These are phyloP conservation scores for Amborella trichopoda DNA, from an alignment of 164 flowering plant species.

Conservation along the genomic window DNA sequence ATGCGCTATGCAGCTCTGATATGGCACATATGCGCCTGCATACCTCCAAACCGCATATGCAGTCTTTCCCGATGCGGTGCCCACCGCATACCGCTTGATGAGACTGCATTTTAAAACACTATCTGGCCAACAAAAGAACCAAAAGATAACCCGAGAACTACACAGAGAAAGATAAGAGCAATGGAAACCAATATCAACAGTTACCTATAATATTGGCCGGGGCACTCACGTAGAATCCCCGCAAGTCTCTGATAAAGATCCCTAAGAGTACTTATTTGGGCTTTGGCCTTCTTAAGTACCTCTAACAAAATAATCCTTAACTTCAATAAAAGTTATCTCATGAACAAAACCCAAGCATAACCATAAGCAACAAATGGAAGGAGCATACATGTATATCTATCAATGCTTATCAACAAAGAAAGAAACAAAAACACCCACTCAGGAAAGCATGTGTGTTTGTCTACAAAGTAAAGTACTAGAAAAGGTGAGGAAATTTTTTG, in stretches of 20 bases:
- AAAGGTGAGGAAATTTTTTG: no score
- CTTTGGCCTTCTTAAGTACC: conserved; percentile 59
- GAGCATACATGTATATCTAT: neutral
- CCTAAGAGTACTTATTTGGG: conserved; percentile 40
- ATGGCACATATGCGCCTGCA: no score
- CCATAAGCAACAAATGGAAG: neutral
- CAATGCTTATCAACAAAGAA: neutral
- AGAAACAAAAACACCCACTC: neutral
- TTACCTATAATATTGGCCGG: conserved; percentile 80
- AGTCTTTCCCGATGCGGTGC: no score
- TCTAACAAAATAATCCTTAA: conserved; percentile 21
- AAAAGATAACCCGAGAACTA: no score
- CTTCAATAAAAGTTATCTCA: neutral
- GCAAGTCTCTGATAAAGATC: conserved; percentile 43
- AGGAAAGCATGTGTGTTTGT: neutral
- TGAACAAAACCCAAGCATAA: neutral
- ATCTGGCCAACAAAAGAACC: neutral
- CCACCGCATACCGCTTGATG: no score
- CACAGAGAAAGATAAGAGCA: neutral
- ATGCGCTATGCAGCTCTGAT: no score
- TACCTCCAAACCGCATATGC: no score
- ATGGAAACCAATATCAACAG: neutral
- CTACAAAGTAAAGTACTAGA: neutral
- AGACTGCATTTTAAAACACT: no score
- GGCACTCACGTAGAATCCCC: conserved; percentile 46